Evolutionary conservation across 495 filamentous ascomycete species (phyloP).

Genomic region (Trichoderma virens): DNA sequence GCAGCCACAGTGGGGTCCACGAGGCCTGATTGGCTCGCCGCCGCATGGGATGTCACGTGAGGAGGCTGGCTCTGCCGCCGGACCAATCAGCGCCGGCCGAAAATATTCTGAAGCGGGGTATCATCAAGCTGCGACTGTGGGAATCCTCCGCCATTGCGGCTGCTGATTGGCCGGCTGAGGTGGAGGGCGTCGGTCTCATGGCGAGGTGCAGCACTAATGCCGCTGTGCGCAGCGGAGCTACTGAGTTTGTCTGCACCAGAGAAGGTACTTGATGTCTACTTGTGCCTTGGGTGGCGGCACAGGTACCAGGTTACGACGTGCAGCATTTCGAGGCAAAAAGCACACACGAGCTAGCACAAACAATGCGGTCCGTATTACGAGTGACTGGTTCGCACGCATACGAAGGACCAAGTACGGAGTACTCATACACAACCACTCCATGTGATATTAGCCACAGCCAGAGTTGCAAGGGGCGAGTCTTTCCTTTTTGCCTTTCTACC

Average conservation of each 20-base stretch:
- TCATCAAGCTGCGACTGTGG: background rate
- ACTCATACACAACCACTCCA: too few species aligned
- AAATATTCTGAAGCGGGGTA: background rate
- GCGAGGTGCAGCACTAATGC: slow-evolving; percentile 4
- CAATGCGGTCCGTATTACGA: too few species aligned
- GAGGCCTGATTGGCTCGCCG: background rate
- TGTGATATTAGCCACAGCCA: too few species aligned
- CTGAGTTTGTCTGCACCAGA: background rate
- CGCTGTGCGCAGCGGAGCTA: slow-evolving; percentile 2
- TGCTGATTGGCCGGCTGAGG: background rate
- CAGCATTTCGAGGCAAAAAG: too few species aligned
- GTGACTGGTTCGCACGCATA: too few species aligned
- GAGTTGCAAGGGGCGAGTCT: too few species aligned
- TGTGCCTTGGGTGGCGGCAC: too few species aligned
- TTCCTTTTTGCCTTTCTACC: background rate
- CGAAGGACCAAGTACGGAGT: too few species aligned
- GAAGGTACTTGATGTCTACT: too few species aligned
- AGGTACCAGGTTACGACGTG: too few species aligned
- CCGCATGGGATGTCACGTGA: background rate
- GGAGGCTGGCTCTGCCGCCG: background rate
- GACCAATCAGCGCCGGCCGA: background rate
- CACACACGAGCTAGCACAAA: too few species aligned
- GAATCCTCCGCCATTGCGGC: background rate
- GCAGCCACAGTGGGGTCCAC: background rate
- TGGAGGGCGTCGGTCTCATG: slow-evolving; percentile 4